Evolutionary conservation across 1,284 basidiomycete species (phyloP), one percentile per base, ranked within the genome.

Genomic region (Malassezia caprae): DNA sequence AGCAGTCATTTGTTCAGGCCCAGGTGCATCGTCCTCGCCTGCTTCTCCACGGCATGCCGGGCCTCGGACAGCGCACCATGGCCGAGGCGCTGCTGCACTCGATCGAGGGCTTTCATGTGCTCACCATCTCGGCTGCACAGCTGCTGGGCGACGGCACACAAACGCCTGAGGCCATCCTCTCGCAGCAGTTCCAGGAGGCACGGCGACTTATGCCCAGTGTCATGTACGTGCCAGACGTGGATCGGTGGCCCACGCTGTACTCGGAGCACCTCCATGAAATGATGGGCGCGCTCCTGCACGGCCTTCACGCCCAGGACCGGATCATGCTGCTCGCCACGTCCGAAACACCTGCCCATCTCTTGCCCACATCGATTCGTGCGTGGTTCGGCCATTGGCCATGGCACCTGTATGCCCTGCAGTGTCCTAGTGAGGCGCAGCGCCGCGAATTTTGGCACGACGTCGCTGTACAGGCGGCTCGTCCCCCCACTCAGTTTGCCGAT

Each of bases 181-280:
- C 96, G 1, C 93, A 96, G 66, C 80, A 96, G n/a, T 96, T 98
- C 67, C 82, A 91, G 17, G 94, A 99, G 75, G 94, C 94, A 0
- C 96, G 96, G 75, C 84, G 94, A 27, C 89, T 96, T 73, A 91
- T 96, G 67, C 94, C 94, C 0, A 91, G 90, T 0, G 84, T 98
- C 39, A 81, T 98, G 46, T 98, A 90, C 76, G 89, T 98, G 43
- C 94, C 93, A 0, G 87, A 88, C 0, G 79, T 98, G 1, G 75
- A 83, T 0, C 83, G 86, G 7, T 98, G 93, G 91, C 86, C 86
- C 50, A 78, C 83, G 1, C 84, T 89, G 1, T 81, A 98, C 8
- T 82, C 85, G 0, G 91, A 96, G 60, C 84, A 84, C 0, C 82
- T 90, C 1, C 82, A 88, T 19, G 82, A 84, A 2, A 94, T 90